Evolutionary conservation across 345 rosid genomes (phyloP), one percentile per base, ranked within the genome.

Genomic region (Fremontodendron californicum): DNA sequence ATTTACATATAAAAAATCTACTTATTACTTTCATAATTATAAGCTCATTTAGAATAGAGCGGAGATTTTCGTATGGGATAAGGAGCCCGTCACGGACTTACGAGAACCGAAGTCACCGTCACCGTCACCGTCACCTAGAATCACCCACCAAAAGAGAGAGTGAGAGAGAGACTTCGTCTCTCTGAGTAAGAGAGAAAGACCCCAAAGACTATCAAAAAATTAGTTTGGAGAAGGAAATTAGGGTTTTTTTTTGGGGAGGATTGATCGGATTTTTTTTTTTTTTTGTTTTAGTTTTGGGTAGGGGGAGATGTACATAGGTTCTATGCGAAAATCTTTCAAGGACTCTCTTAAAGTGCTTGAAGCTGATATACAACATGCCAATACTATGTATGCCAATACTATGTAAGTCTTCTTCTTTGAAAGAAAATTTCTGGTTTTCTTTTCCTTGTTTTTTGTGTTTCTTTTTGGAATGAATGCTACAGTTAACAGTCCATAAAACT

Each of bases 341-440:
- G 93, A 89, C 82, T 89, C 93, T 39, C 84, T 89, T 55, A 86
- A 88, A 79, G 89, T 82, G 57, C 90, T 89, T 23, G 93, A 89
- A 86, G 93, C 93, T 78, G 93, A 89, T 81, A 88, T 89, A 33
- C 93, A 89, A 74, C 91, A 89, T 79, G 93, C 93, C 43, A 89
- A 89, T 69, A 86, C 89, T 63, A 86, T 89, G 93, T 89, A 83
- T 78, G 88, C 61, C 12, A 43, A 43, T 43, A 10, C 10, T 4
- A 43, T 43, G 4, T 43, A 4, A 45, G 63, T 37, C 13, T 48
- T 40, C 0, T 27, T 18, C 3, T 6, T 7, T 5, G 16, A 60
- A 60, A 60, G 6, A 55, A 19, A 10, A 16, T n/a, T 55, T 68
- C 48, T 25, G 3, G 18, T 0, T 29, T 58, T 68, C 21, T 35